Evolutionary conservation across 2,329 filamentous ascomycete species (phyloP), one percentile per base, ranked within the genome.

Genomic region (Metarhizium robertsii): DNA sequence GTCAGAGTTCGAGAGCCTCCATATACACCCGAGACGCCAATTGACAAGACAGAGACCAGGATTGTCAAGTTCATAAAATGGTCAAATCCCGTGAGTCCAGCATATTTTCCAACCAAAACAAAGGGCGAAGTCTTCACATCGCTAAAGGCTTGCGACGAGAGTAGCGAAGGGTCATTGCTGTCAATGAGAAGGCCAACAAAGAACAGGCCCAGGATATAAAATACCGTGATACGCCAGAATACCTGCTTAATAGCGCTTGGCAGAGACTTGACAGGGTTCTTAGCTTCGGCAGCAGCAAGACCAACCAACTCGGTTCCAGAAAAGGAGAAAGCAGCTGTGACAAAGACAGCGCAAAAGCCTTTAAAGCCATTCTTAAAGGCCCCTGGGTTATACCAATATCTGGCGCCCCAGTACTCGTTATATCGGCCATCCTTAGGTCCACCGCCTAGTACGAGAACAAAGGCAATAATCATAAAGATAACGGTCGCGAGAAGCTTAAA

Each of bases 211-310:
- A 81, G 68, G 50, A 81, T 68, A 59, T 81, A 81, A 60, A 81
- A 81, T 58, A 80, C 65, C 0, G 75, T 79, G 57, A 81, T 80
- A 61, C 79, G 76, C 78, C 78, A 81, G 57, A 81, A 81, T 36
- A 81, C 88, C 66, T 95, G 90, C 73, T 94, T 95, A 64, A 92
- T 85, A 5, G 91, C 91, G 2, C 83, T 85, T 0, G 91, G 91
- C 1, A 96, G 78, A 0, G 86, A 81, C 65, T 88, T 85, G 55
- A 82, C 78, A 0, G 87, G 87, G 64, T 89, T 88, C 10, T 73
- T 71, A 0, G 86, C 82, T 69, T 91, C 87, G 13, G 57, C 57
- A 5, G 57, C 57, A 4, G 57, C 57, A 16, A 58, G 57, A 32
- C 57, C 55, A 10, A 90, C 86, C 2, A 88, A 74, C 65, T 90